phyloP scores from a whole-genome alignment of 2,329 filamentous ascomycete genomes.

The Plenodomus tracheiphilus region DNA sequence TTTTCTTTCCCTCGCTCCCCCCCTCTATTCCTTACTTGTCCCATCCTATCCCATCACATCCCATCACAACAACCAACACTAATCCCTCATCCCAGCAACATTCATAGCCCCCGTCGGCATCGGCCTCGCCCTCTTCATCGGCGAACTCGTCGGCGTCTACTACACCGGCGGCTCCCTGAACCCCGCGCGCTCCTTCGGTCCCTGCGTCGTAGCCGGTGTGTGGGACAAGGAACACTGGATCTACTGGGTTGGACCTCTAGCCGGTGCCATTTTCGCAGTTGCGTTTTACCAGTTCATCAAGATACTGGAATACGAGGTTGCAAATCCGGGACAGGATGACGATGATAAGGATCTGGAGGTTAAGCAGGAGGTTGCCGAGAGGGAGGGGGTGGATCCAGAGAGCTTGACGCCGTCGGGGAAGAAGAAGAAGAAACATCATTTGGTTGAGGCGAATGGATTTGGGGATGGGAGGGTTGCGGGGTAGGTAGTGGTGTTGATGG shows the following conservation, averaged over 20 bases:
- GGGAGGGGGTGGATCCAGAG: conserved; percentile 7
- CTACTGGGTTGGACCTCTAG: conserved; percentile 53
- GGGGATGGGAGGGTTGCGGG: conserved; percentile 6
- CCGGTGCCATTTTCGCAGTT: conserved; percentile 51
- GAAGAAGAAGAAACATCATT: not conserved
- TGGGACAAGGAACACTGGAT: conserved; percentile 54
- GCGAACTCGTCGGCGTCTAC: conserved; percentile 55
- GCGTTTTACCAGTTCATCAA: conserved; percentile 56
- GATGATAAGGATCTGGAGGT: conserved; percentile 29
- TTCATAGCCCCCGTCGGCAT: conserved; percentile 73
- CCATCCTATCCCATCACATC: not conserved
- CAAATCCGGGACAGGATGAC: conserved; percentile 42
- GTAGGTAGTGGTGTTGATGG: not conserved
- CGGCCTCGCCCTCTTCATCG: conserved; percentile 70
- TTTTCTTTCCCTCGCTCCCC: not conserved
- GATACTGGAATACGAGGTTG: conserved; percentile 43
- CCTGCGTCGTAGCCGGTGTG: conserved; percentile 46
- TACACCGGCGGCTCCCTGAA: conserved; percentile 53
- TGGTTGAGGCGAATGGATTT: conserved; percentile 1
- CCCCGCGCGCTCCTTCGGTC: conserved; percentile 52
- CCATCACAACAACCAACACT: not conserved
- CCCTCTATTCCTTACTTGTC: not conserved
- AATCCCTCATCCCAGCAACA: conserved; percentile 52
- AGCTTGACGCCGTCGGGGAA: conserved; percentile 1
- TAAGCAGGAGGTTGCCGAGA: conserved; percentile 22